Evolutionary conservation across 2,329 filamentous ascomycete species (phyloP).

Genomic region (Fusarium sp.): DNA sequence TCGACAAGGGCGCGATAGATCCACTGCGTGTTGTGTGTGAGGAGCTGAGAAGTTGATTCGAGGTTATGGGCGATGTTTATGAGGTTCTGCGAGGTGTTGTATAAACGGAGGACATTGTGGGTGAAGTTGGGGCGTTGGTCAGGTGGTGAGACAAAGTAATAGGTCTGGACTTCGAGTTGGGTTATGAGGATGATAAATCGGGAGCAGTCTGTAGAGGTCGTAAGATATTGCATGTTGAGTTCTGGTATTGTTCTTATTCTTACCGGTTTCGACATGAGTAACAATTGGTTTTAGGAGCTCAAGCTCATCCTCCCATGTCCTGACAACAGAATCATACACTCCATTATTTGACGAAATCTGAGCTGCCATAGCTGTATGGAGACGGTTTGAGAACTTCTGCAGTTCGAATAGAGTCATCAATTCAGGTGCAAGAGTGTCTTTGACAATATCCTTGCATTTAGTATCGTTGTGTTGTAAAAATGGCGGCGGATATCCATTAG

Average conservation of each 20-base stretch:
- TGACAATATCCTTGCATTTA: slow-evolving; percentile 56
- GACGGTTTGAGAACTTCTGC: slow-evolving; percentile 63
- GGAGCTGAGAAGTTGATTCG: slow-evolving; percentile 56
- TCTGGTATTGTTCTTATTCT: background rate
- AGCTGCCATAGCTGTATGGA: slow-evolving; percentile 62
- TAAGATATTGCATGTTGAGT: background rate
- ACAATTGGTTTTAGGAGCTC: slow-evolving; percentile 61
- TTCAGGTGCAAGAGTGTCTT: slow-evolving; percentile 58
- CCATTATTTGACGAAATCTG: slow-evolving; percentile 61
- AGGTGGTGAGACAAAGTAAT: slow-evolving; percentile 63
- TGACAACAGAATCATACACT: slow-evolving; percentile 61
- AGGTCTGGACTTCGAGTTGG: slow-evolving; percentile 65
- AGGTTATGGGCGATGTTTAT: slow-evolving; percentile 59
- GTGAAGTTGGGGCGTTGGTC: slow-evolving; percentile 55
- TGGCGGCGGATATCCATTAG: slow-evolving; percentile 61
- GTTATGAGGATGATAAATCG: slow-evolving; percentile 63
- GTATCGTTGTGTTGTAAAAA: slow-evolving; percentile 65
- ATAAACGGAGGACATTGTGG: slow-evolving; percentile 61
- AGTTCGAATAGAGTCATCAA: slow-evolving; percentile 60
- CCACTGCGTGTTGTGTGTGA: slow-evolving; percentile 64
- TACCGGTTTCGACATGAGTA: slow-evolving; percentile 62
- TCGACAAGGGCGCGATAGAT: slow-evolving; percentile 62
- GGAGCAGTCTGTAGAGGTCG: slow-evolving; percentile 56
- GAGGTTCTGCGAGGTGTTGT: slow-evolving; percentile 62
- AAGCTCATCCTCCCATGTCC: slow-evolving; percentile 65